These are phyloP conservation scores for Scutellaria baicalensis DNA, from an alignment of 257 asterid genomes.

Conservation along the genomic window DNA sequence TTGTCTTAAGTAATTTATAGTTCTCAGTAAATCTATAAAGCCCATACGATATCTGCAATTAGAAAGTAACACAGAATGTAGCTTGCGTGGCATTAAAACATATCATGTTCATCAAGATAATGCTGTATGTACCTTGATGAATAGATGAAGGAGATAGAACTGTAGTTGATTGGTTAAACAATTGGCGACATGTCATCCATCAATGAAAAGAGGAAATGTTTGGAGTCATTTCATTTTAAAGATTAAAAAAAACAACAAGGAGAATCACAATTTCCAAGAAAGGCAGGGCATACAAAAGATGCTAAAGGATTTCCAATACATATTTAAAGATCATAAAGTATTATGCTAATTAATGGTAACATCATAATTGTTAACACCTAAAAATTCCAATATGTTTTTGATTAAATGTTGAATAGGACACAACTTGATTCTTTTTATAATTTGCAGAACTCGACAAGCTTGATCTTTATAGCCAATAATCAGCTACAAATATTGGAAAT, in stretches of 20 bases:
- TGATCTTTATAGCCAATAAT: not conserved
- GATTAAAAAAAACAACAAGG: too few relatives aligned
- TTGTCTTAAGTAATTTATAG: too few relatives aligned
- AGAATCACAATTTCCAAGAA: too few relatives aligned
- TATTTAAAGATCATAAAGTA: too few relatives aligned
- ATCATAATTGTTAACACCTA: too few relatives aligned
- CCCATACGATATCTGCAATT: not conserved
- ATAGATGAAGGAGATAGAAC: not conserved
- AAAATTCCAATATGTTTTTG: not conserved
- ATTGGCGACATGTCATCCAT: not conserved
- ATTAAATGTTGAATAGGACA: not conserved
- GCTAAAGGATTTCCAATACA: too few relatives aligned
- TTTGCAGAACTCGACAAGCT: not conserved
- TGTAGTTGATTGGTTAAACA: not conserved
- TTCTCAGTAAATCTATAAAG: too few relatives aligned
- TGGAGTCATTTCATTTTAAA: not conserved
- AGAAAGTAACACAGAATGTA: too few relatives aligned
- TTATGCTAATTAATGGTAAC: too few relatives aligned
- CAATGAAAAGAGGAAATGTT: not conserved
- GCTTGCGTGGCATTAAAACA: not conserved
- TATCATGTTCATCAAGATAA: not conserved
- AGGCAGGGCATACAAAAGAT: too few relatives aligned
- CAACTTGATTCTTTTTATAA: not conserved
- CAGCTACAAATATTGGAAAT: not conserved
- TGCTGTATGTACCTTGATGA: not conserved